phyloP scores from a whole-genome alignment of 306 rosid genomes.

The Malus asiatica region DNA sequence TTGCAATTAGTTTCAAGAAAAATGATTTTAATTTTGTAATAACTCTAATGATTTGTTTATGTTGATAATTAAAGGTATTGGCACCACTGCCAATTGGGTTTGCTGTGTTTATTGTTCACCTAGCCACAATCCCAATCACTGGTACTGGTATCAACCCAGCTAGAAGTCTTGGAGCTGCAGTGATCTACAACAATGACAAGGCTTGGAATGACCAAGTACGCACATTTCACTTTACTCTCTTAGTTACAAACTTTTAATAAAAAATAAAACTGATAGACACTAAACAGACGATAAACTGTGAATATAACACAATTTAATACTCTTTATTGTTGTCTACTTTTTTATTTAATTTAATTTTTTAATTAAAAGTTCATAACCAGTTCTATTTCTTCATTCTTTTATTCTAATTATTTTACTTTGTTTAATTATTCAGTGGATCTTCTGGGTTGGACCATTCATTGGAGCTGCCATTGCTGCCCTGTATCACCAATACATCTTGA shows the following conservation, averaged over 20 bases:
- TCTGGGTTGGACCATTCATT: constrained; percentile 39
- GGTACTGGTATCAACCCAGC: constrained; percentile 50
- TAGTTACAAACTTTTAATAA: not conserved
- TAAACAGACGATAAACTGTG: too few relatives aligned
- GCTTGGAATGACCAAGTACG: constrained; percentile 37
- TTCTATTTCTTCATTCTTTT: too few relatives aligned
- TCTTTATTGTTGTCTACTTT: too few relatives aligned
- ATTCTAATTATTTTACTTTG: too few relatives aligned
- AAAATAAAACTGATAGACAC: too few relatives aligned
- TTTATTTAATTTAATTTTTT: too few relatives aligned
- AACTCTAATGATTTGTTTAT: not conserved
- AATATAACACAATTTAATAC: too few relatives aligned
- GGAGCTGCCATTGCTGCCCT: constrained; percentile 45
- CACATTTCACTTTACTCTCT: not conserved
- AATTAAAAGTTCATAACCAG: too few relatives aligned
- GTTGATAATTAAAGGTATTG: constrained; percentile 20
- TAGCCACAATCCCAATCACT: constrained; percentile 44
- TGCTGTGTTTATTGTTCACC: constrained; percentile 43
- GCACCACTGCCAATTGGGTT: constrained; percentile 54
- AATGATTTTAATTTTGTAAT: not conserved
- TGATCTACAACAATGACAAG: constrained; percentile 18
- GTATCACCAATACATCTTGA: constrained; percentile 31
- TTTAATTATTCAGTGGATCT: constrained; percentile 27
- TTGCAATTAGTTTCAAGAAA: not conserved
- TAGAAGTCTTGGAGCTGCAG: constrained; percentile 41